Conservation (phyloP, 1,284 basidiomycete species). For the Tilletia horrida region DNA sequence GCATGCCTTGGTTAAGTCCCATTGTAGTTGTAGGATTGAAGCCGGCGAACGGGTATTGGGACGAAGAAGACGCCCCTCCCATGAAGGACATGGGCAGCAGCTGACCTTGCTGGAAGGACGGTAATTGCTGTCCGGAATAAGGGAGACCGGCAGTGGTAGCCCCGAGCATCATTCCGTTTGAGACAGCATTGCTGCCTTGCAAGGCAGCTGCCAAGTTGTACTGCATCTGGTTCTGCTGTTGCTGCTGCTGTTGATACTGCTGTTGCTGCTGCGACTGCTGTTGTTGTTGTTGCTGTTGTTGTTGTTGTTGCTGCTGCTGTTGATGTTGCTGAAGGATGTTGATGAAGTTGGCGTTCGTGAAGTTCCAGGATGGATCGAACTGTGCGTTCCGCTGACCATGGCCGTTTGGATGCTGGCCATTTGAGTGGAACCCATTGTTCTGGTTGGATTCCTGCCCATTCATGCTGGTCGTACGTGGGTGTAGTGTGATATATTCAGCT, state of each 20-base stretch:
- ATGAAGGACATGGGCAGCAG: conserved; percentile 3
- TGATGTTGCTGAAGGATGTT: conserved; percentile 14
- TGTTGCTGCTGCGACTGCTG: not conserved
- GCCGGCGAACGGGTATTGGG: too few species aligned
- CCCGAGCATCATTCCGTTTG: too few species aligned
- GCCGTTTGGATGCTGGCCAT: not conserved
- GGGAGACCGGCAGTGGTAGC: too few species aligned
- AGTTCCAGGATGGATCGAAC: too few species aligned
- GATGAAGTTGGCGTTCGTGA: too few species aligned
- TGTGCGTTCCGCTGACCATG: not conserved
- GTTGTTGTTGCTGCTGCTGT: conserved; percentile 17
- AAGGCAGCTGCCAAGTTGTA: not conserved
- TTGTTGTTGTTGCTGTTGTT: not conserved
- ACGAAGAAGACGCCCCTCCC: not conserved
- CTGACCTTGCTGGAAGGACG: not conserved
- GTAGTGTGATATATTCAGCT: too few species aligned
- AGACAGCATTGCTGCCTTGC: not conserved
- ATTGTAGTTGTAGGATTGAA: too few species aligned
- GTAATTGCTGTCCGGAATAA: too few species aligned
- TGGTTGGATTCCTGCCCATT: not conserved
- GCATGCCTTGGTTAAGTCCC: too few species aligned
- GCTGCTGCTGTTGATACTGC: not conserved
- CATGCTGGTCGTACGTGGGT: too few species aligned
- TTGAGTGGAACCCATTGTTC: not conserved
- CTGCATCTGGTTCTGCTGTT: not conserved